These are phyloP conservation scores for Mortierella sp. DNA, from an alignment of 371 early-diverging fungal species.

Conservation along the genomic window DNA sequence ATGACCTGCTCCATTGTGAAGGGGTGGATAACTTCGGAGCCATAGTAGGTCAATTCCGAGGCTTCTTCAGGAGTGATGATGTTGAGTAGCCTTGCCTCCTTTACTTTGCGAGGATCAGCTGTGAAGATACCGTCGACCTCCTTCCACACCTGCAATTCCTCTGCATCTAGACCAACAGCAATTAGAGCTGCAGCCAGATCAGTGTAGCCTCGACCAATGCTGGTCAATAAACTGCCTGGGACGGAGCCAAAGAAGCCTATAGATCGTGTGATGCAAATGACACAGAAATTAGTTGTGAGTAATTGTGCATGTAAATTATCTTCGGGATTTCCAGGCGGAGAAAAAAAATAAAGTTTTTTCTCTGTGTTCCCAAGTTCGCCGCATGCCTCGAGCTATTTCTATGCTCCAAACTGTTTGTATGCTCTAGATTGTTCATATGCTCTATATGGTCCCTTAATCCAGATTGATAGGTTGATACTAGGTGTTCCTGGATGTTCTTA, in stretches of 20 bases:
- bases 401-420: no score
- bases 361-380: not conserved
- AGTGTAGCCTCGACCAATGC: slow-evolving; percentile 98
- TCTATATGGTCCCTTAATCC: no score
- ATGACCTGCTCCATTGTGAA: slow-evolving; percentile 99
- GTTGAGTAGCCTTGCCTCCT: slow-evolving; percentile 87
- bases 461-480: no score
- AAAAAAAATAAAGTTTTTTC: not conserved
- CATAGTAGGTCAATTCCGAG: slow-evolving; percentile 98
- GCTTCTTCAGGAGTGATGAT: slow-evolving; percentile 98
- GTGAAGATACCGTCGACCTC: slow-evolving; percentile 99
- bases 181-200: slow-evolving; percentile 96
- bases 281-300: no score
- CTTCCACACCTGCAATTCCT: slow-evolving; percentile 98
- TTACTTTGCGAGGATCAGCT: slow-evolving; percentile 98
- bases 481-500: no score
- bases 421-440: no score
- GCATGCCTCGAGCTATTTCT: no score
- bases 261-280: not conserved
- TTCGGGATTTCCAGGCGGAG: not conserved
- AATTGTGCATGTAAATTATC: not conserved
- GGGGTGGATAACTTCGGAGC: slow-evolving; percentile 98
- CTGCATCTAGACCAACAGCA: slow-evolving; percentile 89
- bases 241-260: slow-evolving; percentile 94
- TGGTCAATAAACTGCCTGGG: slow-evolving; percentile 91